phyloP scores from a whole-genome alignment of 768 basidiomycete species.

The Jaapia argillacea region DNA sequence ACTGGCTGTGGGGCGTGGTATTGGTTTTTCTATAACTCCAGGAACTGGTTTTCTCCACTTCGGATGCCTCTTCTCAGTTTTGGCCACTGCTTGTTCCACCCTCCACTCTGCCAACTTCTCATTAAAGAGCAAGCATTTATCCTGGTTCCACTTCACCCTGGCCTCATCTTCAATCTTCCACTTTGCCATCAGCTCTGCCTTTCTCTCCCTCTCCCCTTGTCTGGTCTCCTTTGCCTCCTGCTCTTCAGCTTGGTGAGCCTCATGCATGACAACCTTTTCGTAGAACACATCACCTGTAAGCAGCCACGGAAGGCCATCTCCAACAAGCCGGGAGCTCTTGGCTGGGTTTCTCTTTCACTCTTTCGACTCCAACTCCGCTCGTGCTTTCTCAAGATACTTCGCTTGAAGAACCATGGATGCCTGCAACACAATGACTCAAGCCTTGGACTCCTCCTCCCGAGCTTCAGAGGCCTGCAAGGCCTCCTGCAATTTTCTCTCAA shows the following conservation, averaged over 20 bases:
- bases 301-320: conserved; percentile 14
- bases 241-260: conserved; percentile 2
- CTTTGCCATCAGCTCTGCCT: conserved; percentile 4
- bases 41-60: conserved; percentile 13
- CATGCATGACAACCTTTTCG: conserved; percentile 4
- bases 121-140: conserved; percentile 6
- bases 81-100: conserved; percentile 12
- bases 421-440: conserved; percentile 1
- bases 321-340: conserved; percentile 5
- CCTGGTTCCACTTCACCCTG: conserved; percentile 10
- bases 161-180: conserved; percentile 13
- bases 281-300: conserved; percentile 16
- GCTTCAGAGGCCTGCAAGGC: not conserved
- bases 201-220: conserved; percentile 3
- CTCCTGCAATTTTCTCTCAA: conserved; percentile 3
- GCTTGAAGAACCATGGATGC: conserved; percentile 5
- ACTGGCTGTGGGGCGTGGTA: no score
- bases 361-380: conserved; percentile 6
- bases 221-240: conserved; percentile 1
- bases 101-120: conserved; percentile 11
- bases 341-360: conserved; percentile 8
- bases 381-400: conserved; percentile 1
- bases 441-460: not conserved
- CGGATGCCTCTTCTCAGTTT: conserved; percentile 7
- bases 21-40: conserved; percentile 4